Percentiles rank a stretch among this genome's conserved stretches.
Evolutionary conservation across 257 asterid species (phyloP).

Genomic region (Solanum chaucha): DNA sequence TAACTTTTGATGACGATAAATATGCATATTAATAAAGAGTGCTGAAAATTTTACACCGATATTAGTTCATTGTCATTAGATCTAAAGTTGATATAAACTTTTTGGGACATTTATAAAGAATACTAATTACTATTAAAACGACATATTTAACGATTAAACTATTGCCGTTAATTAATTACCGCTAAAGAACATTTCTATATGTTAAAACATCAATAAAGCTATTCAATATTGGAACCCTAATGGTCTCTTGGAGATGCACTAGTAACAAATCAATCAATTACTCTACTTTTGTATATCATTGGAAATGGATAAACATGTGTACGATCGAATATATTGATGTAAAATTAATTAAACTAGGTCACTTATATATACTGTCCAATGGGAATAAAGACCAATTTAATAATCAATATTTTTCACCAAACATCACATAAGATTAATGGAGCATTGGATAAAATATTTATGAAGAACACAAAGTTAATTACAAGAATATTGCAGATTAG

Average conservation of each 20-base stretch:
- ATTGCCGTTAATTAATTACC: too few species aligned
- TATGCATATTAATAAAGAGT: not conserved
- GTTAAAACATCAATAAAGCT: too few species aligned
- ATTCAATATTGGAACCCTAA: not conserved
- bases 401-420: not conserved
- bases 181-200: too few species aligned
- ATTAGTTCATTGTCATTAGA: too few species aligned
- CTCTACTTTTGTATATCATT: not conserved
- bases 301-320: not conserved
- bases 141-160: too few species aligned
- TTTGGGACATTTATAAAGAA: not conserved
- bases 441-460: not conserved
- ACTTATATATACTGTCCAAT: not conserved
- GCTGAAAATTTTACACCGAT: not conserved
- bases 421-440: not conserved
- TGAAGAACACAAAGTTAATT: not conserved
- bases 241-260: not conserved
- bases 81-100: too few species aligned
- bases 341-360: not conserved
- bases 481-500: not conserved
- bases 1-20: not conserved
- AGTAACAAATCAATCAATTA: not conserved
- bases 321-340: not conserved
- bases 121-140: too few species aligned
- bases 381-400: not conserved